Evolutionary conservation across 306 rosid species (phyloP).

Genomic region (Trifolium dubium): DNA sequence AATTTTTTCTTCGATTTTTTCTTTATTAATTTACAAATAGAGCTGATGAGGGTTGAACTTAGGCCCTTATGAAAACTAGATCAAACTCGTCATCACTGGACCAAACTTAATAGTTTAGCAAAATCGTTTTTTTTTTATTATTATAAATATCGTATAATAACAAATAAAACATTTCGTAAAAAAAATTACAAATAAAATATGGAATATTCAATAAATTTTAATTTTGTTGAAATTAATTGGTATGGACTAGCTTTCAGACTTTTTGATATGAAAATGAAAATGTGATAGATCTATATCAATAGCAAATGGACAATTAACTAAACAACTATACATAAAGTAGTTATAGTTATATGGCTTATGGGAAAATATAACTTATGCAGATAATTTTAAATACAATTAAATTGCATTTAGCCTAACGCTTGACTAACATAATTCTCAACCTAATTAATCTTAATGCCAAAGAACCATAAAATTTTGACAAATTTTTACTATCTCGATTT

Average conservation of each 20-base stretch:
- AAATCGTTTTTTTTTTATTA: no score
- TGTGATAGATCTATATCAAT: not conserved
- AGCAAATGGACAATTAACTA: not conserved
- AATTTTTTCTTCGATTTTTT: no score
- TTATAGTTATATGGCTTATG: not conserved
- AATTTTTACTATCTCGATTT: no score
- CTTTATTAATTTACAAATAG: no score
- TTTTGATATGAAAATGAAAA: constrained; percentile 17
- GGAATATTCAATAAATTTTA: not conserved
- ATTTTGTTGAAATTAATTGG: constrained; percentile 28
- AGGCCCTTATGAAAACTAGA: no score
- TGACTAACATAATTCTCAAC: not conserved
- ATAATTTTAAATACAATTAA: not conserved
- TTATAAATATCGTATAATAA: no score
- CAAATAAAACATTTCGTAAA: no score
- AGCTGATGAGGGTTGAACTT: no score
- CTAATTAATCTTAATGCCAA: not conserved
- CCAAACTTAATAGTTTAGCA: no score
- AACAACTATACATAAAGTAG: not conserved
- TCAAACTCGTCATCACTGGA: no score
- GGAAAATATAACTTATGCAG: not conserved
- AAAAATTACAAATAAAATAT: no score
- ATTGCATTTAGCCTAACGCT: constrained; percentile 37
- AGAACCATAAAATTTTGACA: not conserved
- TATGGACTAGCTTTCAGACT: not conserved